phyloP scores from a whole-genome alignment of 768 basidiomycete species.

The Mycena belliarum region DNA sequence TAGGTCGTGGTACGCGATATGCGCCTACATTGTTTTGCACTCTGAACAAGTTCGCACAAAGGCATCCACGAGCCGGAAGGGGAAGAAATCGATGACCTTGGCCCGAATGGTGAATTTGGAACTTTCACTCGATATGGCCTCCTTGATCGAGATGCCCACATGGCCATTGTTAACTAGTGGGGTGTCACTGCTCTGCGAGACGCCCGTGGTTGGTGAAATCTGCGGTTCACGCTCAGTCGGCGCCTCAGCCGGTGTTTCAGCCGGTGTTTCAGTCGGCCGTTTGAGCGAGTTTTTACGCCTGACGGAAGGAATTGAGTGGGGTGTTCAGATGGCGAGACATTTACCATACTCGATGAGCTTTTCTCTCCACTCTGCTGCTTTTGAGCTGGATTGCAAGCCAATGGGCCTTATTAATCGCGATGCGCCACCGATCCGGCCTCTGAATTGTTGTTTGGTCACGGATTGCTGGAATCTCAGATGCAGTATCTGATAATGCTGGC shows the following conservation, averaged over 20 bases:
- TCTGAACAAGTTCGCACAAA: slow-evolving; percentile 50
- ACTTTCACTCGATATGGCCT: slow-evolving; percentile 34
- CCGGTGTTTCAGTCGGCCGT: no score
- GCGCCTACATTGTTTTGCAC: slow-evolving; percentile 52
- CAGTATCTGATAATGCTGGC: slow-evolving; percentile 47
- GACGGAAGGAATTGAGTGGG: not conserved
- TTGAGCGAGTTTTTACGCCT: slow-evolving; percentile 36
- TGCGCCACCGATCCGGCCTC: slow-evolving; percentile 49
- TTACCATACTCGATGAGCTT: slow-evolving; percentile 42
- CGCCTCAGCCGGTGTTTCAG: slow-evolving; percentile 24
- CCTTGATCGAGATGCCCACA: slow-evolving; percentile 21
- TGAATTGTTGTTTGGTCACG: slow-evolving; percentile 30
- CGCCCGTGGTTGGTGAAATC: not conserved
- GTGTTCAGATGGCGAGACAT: not conserved
- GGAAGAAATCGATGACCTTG: slow-evolving; percentile 57
- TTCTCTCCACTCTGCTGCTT: slow-evolving; percentile 35
- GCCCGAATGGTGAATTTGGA: slow-evolving; percentile 48
- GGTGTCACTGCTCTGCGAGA: not conserved
- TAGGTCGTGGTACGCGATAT: not conserved
- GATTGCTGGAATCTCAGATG: slow-evolving; percentile 48
- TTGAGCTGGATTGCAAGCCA: slow-evolving; percentile 35
- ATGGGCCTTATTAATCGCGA: slow-evolving; percentile 46
- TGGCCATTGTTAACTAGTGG: not conserved
- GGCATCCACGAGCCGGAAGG: slow-evolving; percentile 48
- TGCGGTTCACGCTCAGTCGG: not conserved